These are phyloP conservation scores for Hypoxylon sp. DNA, from an alignment of 2,329 filamentous ascomycete species.

Conservation along the genomic window DNA sequence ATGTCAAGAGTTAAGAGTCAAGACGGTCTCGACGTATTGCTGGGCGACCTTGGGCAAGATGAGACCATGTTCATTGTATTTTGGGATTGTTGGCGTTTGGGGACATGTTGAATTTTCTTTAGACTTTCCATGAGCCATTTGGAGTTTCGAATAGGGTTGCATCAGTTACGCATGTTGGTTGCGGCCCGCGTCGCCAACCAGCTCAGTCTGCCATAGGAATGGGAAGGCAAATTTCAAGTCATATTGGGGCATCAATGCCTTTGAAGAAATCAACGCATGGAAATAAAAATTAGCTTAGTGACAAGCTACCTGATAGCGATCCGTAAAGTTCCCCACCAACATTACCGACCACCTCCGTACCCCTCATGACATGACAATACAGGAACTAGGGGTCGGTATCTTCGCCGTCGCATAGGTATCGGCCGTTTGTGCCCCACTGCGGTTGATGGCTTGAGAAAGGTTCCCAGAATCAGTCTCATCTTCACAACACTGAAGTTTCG, in stretches of 20 bases:
- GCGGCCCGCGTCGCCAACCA: background rate
- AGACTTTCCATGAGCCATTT: no score
- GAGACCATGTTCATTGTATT: background rate
- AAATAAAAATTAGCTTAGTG: no score
- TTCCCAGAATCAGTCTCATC: no score
- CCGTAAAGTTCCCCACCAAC: background rate
- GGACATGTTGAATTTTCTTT: background rate
- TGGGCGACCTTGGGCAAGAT: slow-evolving; percentile 5
- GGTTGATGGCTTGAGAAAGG: no score
- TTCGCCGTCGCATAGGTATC: no score
- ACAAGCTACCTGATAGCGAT: no score
- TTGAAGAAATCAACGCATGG: no score
- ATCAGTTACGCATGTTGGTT: background rate
- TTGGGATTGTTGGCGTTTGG: background rate
- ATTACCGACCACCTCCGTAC: background rate
- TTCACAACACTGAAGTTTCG: no score
- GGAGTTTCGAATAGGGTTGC: background rate
- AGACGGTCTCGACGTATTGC: slow-evolving; percentile 1
- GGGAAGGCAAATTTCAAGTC: background rate
- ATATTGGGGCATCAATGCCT: no score
- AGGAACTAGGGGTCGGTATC: no score
- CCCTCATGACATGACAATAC: no score
- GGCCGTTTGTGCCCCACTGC: no score
- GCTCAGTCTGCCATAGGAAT: background rate
- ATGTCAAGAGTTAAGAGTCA: slow-evolving; percentile 2